Base-by-base conservation (phyloP, 495 filamentous ascomycete genomes). In the Penicillium canariense region DNA sequence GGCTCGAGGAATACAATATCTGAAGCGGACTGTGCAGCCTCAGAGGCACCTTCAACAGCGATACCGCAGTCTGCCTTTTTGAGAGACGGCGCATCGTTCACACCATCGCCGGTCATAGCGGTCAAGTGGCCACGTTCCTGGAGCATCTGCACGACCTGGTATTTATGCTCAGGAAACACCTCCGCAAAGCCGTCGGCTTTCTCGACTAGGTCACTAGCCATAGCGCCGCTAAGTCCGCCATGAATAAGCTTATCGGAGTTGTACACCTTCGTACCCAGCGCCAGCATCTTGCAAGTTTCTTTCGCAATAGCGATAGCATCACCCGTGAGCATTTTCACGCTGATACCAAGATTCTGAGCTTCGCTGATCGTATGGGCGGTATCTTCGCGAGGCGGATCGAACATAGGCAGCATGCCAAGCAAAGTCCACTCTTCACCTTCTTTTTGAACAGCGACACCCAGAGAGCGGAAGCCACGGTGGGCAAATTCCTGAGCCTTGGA, bases 81-180 rank as follows among this genome's bases (percentile, higher is more conserved):
- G 50, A 97, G 78, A 32, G 91, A 96, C 28, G 92, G 92, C 45
- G 92, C 92, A 74, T 97, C 92, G 74, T 97, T 97, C 69, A 97
- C 92, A 82, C 92, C 92, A 66, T 97, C 92, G 76, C 92, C 92
- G 74, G 92, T 97, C 92, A 97, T 97, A 62, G 92, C 92, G 72
- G 95, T 92, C 35, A 96, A 80, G 80, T 96, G 93, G 62, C 92
- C 92, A 80, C 92, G 89, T 75, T 96, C 89, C 75, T 97, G 92
- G 26, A 97, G 85, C 76, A 96, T 95, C 73, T 96, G 89, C 60
- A 97, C 92, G 65, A 97, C 92, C 61, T 96, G 91, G 75, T 93
- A 96, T 81, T 97, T 97, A 79, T 97, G 92, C 74, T 97, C 90
- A 52, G 92, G 92, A 81, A 96, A 97, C 36, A 96, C 92, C 73